Base-by-base conservation (phyloP, 2,329 filamentous ascomycete genomes). In the Penicillium sp. region DNA sequence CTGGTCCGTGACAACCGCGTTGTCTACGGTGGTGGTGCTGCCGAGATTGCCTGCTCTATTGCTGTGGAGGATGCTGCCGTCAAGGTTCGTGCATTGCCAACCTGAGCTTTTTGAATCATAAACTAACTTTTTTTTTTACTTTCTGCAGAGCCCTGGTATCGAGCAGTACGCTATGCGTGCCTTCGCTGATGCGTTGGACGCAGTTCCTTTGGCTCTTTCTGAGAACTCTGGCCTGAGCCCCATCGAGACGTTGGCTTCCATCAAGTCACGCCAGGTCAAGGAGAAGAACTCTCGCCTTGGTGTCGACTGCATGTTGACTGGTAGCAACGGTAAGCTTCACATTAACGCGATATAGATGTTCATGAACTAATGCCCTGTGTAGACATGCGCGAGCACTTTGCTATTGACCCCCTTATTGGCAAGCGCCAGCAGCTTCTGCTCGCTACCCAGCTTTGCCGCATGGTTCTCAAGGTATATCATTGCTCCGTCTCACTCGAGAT, bases 161-260 rank as follows among this genome's bases (percentile, higher is more conserved):
- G 94, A 97, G 80, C 95, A 99, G 80, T 99, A 99, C 78, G 93
- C 94, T 66, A 99, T 99, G 94, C 91, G 95, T 63, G 95, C 95
- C 25, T 99, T 99, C 75, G 87, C 95, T 62, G 94, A 98, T 78
- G 96, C 95, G 5, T 86, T 99, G 38, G 95, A 99, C 77, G 85
- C 91, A 1, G 85, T 99, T 1, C 95, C 95, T 37, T 95, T 99
- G 92, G 92, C 95, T 1, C 84, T 99, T 61, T 93, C 95, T 10
- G 94, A 99, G 84, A 99, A 99, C 84, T 96, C 91, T 68, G 95
- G 95, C 63, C 83, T 98, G 63, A 96, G 92, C 79, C 92, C 95
- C 15, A 99, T 99, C 70, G 92, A 97, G 71, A 96, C 94, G 7
- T 85, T 99, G 58, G 94, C 95, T 38, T 89, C 90, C 73, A 88